Conservation (phyloP, 2,329 filamentous ascomycete species). For the Neoscytalidium dimidiatum region DNA sequence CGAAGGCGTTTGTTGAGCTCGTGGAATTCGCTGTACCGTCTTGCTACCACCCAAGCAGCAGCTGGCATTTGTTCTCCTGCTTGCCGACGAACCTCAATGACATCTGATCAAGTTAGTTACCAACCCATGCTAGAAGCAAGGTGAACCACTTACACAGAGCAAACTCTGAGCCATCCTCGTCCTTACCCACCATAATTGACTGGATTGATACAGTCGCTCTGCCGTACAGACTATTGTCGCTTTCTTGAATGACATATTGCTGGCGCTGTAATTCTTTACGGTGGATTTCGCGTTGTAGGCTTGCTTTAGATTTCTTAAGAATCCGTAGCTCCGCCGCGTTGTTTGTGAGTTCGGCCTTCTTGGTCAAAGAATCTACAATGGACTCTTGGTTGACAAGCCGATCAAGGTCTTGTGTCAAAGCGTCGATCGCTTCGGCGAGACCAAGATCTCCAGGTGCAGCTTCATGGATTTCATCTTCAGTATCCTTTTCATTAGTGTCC, state of each 20-base stretch:
- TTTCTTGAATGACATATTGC: slow-evolving; percentile 96
- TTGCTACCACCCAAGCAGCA: slow-evolving; percentile 90
- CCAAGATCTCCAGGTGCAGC: slow-evolving; percentile 93
- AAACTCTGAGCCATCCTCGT: slow-evolving; percentile 90
- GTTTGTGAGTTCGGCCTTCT: slow-evolving; percentile 95
- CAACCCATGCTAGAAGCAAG: neutral
- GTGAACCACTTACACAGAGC: slow-evolving; percentile 67
- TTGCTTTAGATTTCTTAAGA: slow-evolving; percentile 88
- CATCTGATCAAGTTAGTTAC: slow-evolving; percentile 53
- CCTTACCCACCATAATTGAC: slow-evolving; percentile 86
- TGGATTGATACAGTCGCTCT: slow-evolving; percentile 88
- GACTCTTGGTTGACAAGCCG: slow-evolving; percentile 84
- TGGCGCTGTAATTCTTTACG: slow-evolving; percentile 94
- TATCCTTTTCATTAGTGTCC: slow-evolving; percentile 60
- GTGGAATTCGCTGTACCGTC: slow-evolving; percentile 95
- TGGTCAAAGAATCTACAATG: slow-evolving; percentile 85
- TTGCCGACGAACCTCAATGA: slow-evolving; percentile 86
- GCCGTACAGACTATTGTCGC: slow-evolving; percentile 94
- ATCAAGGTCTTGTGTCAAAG: slow-evolving; percentile 87
- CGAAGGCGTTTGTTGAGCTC: slow-evolving; percentile 90
- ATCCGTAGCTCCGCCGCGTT: slow-evolving; percentile 93
- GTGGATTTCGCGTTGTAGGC: slow-evolving; percentile 86
- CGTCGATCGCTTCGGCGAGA: slow-evolving; percentile 86
- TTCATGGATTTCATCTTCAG: slow-evolving; percentile 84
- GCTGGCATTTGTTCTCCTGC: slow-evolving; percentile 95